Base-by-base conservation (phyloP, 2,329 filamentous ascomycete genomes). In the Trichoderma simmonsii region DNA sequence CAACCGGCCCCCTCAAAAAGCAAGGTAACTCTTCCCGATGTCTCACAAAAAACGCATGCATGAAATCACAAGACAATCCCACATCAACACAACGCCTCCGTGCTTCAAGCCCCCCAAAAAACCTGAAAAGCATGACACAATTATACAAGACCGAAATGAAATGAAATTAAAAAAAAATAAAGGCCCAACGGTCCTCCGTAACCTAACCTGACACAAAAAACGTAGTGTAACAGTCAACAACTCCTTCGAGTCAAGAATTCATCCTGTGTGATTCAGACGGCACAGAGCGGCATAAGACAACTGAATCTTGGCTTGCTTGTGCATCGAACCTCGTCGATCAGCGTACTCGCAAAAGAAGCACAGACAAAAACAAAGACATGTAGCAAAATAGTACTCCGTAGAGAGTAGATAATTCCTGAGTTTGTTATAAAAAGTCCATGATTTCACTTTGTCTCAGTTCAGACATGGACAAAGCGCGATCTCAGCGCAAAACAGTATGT, bases 361-460 rank as follows among this genome's bases (percentile, higher is more conserved):
- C 21, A 9, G 30, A 9, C 11, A 30, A 9, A 6, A 28, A 57
- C 9, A 26, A 57, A 15, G 11, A 6, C 18, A 30, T 30, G 1
- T 30, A 30, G 28, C 28, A 30, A 30, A 59, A 24, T 11, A 14
- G 18, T 26, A 26, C 26, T 26, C 26, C 26, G 26, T 3, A 6
- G 6, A 28, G 15, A 21, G 6, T 15, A 54, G n/a, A 54, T 24
- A 7, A 24, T 54, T 24, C 21, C 1, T 3, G 39, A 43, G 39
- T 3, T 3, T 12, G 9, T 54, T 30, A 14, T 32, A 59, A 70
- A 60, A n/a, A 36, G 54, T 70, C 68, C 60, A 70, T 64, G 60
- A 70, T 64, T 39, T 64, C 60, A 64, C 57, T 21, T 36, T 70
- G 66, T 70, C 34, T 69, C 57, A 70, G 66, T 21, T 24, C 11